Base-by-base conservation (phyloP, 768 basidiomycete genomes). In the Xerocomellus dryophilus region DNA sequence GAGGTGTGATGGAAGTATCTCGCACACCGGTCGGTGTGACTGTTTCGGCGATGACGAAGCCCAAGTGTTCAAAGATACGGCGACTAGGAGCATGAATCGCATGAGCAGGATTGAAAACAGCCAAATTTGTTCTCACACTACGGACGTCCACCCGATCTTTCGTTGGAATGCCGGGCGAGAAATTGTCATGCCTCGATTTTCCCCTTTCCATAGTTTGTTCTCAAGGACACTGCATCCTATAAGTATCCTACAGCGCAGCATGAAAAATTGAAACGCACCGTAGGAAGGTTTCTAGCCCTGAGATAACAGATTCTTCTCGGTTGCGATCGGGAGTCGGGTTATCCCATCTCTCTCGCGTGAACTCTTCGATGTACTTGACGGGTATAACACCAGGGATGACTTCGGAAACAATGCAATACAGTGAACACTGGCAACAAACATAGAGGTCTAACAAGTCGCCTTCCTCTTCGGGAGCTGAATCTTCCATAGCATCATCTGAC, bases 351-450 rank as follows among this genome's bases (percentile, higher is more conserved):
- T 90, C 86, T 38, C 76, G 76, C 8, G 76, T 68, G 49, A 89
- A 81, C 54, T 83, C 83, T 31, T 89, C 83, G 60, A 88, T 70
- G 51, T 78, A 72, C 58, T 80, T 80, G 44, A 75, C 70, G 8
- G 86, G 82, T 54, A 93, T 76, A 40, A 93, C 83, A 5, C 88
- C 90, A 35, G 89, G 82, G 43, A 92, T 84, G 47, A 85, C 73
- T 15, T 79, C 76, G 21, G 86, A 89, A 1, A 81, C 84, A 36
- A 90, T 75, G 60, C 85, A 83, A 64, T 86, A 88, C 58, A 86
- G 70, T 21, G 84, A 84, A 68, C 91, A 93, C 64, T 91, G 90
- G 63, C 91, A 93, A 67, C 91, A 93, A 42, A 91, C 74, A 63
- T 88, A 93, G 27, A 92, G 76, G 67, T 93, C 89, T 39, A 93